Evolutionary conservation across 2,329 filamentous ascomycete species (phyloP), one percentile per base, ranked within the genome.

Genomic region (Exophiala sideris): DNA sequence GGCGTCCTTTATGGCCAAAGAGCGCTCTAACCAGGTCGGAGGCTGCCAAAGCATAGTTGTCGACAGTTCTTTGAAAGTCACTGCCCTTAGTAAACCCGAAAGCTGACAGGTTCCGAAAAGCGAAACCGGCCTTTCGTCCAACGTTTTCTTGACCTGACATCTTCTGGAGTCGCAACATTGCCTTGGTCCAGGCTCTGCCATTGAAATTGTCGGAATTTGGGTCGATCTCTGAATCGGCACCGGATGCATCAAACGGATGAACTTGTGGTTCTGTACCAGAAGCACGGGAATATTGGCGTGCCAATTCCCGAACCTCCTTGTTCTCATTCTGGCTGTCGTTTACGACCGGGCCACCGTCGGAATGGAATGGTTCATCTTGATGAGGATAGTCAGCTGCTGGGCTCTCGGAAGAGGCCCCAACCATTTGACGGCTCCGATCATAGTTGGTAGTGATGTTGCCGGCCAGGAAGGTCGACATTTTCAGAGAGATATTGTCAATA

Each of bases 51-150:
- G 68, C 71, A 34, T 73, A 64, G 51, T 77, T 71, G 35, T 66
- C 66, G 34, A 78, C 69, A 57, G 69, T 67, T 52, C 70, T 71
- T 62, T 78, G 71, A 52, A 74, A 76, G 58, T 78, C 70, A 71
- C 71, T 12, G 71, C 68, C 5, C 67, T 68, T 67, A 32, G 73
- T 67, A 57, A 71, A 73, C 0, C 75, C 76, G 50, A 71, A 76
- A 3, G 72, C 75, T 45, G 69, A 72, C 29, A 78, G 64, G 29
- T 76, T 70, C 33, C 69, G 69, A 57, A 77, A 77, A 0, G 71
- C 71, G 9, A 76, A 65, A 3, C 73, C 75, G 1, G 69, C 66
- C 2, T 65, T 68, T 14, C 71, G 32, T 61, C 64, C 55, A 20
- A 57, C 47, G 64, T 64, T 54, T 18, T 52, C 47, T 32, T 57